Evolutionary conservation across 345 rosid species (phyloP).

Genomic region (Rhizophora mangle): DNA sequence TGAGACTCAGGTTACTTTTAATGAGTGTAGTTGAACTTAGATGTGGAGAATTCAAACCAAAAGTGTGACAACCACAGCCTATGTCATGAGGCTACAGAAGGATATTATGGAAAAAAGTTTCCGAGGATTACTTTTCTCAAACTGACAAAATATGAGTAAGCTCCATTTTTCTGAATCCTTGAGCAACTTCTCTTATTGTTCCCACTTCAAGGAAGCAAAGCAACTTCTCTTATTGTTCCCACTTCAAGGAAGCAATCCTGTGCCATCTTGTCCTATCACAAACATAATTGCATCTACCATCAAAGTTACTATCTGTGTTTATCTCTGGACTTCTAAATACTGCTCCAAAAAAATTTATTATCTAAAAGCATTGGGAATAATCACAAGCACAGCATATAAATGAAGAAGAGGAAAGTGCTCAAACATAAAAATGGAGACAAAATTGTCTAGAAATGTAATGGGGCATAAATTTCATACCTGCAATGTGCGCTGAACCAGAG

Average conservation of each 20-base stretch:
- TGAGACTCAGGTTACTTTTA: background rate
- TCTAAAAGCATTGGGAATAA: background rate
- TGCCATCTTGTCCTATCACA: background rate
- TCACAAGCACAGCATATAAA: background rate
- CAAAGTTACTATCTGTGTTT: background rate
- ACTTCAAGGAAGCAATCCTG: background rate
- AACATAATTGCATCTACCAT: background rate
- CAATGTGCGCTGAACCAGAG: constrained; percentile 95
- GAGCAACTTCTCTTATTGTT: background rate
- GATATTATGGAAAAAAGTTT: background rate
- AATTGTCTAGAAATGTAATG: background rate
- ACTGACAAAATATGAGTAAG: background rate
- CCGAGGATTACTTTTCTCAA: background rate
- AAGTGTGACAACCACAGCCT: too few species aligned
- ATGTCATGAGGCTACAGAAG: too few species aligned
- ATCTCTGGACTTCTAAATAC: background rate
- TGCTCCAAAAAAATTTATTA: background rate
- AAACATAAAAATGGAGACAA: background rate
- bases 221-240: background rate
- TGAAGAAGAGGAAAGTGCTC: background rate
- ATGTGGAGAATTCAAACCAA: background rate
- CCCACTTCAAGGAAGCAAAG: background rate
- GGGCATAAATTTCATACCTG: constrained; percentile 38
- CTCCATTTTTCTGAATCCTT: background rate
- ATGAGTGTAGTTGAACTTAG: background rate